Evolutionary conservation across 139 green algal species (phyloP).

Genomic region (Edaphochlamys debaryana): DNA sequence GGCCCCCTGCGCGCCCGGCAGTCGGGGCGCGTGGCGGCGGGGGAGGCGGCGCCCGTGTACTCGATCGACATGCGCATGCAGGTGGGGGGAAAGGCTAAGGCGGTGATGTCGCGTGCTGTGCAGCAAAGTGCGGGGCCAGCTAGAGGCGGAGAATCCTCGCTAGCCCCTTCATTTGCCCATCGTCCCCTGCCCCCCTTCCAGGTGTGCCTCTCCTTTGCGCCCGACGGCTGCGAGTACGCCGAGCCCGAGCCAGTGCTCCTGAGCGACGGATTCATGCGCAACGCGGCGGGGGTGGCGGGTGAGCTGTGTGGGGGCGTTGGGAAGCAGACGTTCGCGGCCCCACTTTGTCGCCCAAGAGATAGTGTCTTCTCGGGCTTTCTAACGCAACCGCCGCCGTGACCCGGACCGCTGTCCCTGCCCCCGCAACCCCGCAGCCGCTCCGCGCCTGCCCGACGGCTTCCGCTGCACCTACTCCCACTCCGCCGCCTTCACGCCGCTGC

Average conservation of each 20-base stretch:
- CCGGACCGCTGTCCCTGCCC: no score
- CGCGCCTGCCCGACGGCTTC: slow-evolving; percentile 73
- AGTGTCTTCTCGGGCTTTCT: no score
- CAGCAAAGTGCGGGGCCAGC: not conserved
- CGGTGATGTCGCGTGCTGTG: not conserved
- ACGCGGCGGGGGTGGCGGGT: slow-evolving; percentile 40
- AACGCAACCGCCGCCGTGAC: no score
- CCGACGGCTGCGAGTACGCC: slow-evolving; percentile 80
- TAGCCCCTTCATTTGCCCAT: no score
- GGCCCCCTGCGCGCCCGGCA: slow-evolving; percentile 55
- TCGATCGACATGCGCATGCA: slow-evolving; percentile 72
- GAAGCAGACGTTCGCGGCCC: no score
- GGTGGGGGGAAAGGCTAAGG: slow-evolving; percentile 33
- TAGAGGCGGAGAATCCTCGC: no score
- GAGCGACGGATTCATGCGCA: slow-evolving; percentile 50
- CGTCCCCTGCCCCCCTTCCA: not conserved
- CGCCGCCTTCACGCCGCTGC: slow-evolving; percentile 44
- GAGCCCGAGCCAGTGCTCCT: slow-evolving; percentile 71
- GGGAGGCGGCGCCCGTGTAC: slow-evolving; percentile 58
- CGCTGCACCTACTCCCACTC: slow-evolving; percentile 61
- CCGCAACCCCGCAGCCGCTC: not conserved
- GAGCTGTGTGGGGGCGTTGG: no score
- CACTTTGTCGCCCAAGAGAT: no score
- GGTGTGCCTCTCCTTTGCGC: slow-evolving; percentile 72
- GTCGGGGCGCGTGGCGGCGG: slow-evolving; percentile 56